These are phyloP conservation scores for Aspergillus persii DNA, from an alignment of 2,329 filamentous ascomycete species.

Conservation along the genomic window DNA sequence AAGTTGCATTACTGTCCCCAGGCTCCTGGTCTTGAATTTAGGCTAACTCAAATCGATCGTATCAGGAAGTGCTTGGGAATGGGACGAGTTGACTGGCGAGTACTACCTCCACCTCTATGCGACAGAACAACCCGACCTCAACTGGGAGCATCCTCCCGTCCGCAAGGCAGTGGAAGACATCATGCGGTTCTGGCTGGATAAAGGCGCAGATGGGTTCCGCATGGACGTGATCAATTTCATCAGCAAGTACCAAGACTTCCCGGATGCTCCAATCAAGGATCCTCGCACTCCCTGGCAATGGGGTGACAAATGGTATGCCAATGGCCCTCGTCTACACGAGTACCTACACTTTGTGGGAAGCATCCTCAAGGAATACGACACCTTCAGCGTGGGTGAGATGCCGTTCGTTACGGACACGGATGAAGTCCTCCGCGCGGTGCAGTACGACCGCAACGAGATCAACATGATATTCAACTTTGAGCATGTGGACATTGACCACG, in stretches of 20 bases:
- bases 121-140: slow-evolving; percentile 76
- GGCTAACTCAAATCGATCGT: background rate
- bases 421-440: slow-evolving; percentile 55
- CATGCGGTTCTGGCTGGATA: slow-evolving; percentile 76
- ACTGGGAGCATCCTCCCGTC: slow-evolving; percentile 72
- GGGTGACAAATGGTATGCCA: slow-evolving; percentile 49
- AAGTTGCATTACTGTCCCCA: background rate
- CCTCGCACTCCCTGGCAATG: slow-evolving; percentile 27
- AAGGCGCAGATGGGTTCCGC: slow-evolving; percentile 71
- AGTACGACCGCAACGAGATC: slow-evolving; percentile 57
- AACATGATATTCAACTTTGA: slow-evolving; percentile 76
- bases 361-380: slow-evolving; percentile 55
- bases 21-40: background rate
- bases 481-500: slow-evolving; percentile 61
- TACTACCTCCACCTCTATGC: slow-evolving; percentile 78
- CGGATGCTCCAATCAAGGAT: slow-evolving; percentile 40
- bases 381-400: slow-evolving; percentile 63
- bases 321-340: slow-evolving; percentile 59
- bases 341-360: slow-evolving; percentile 55
- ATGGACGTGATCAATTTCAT: slow-evolving; percentile 74
- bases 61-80: slow-evolving; percentile 43
- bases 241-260: slow-evolving; percentile 60
- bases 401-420: slow-evolving; percentile 49
- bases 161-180: slow-evolving; percentile 68
- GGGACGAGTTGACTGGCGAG: slow-evolving; percentile 68